Base-by-base conservation (phyloP, 2,329 filamentous ascomycete species). In the Lecanicillium sp. region DNA sequence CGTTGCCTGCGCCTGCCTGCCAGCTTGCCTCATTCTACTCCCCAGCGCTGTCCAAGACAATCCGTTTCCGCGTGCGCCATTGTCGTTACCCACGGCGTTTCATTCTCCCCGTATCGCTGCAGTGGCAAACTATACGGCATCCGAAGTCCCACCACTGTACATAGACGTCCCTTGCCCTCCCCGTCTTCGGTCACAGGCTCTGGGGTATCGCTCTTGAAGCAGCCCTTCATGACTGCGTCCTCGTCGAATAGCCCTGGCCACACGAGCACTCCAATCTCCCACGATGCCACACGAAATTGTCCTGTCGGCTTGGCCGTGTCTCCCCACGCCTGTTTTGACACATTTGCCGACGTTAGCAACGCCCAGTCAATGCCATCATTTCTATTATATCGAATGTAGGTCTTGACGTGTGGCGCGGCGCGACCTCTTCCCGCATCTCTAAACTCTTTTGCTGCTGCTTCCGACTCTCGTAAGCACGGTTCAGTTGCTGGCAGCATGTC, bases 291-390 rank as follows among this genome's bases (percentile, higher is more conserved):
- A 29, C 83, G 76, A 24, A 89, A 69, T 56, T 87, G 77, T 1
- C 78, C 79, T 0, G 72, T 69, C 3, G 70, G 63, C 52, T 76
- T 79, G 1, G 62, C 63, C 3, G 77, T 71, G 30, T 85, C 81
- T 1, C 90, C 90, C 90, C 90, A 95, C 0, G 90, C 90, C 65
- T 95, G 89, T 52, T 84, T 91, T 2, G 87, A 93, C 2, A 95
- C 64, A 56, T 95, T 95, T n/a, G 90, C 89, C n/a, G 87, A 93
- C 0, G 88, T 94, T 2, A 94, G 63, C 54, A 95, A 72, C 2
- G 87, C 88, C 90, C 90, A 95, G 59, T 93, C 86, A 32, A 94
- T 82, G 0, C 67, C 64, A 2, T 58, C 61, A 15, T 68, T 59
- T n/a, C 62, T 55, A 45, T 69, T 66, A 55, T 75, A 90, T 4